A percentile compares a stretch with the other conserved stretches of the same genome.
These are phyloP conservation scores for Coprinopsis strossmayeri DNA, from an alignment of 768 basidiomycete genomes.

Conservation along the genomic window DNA sequence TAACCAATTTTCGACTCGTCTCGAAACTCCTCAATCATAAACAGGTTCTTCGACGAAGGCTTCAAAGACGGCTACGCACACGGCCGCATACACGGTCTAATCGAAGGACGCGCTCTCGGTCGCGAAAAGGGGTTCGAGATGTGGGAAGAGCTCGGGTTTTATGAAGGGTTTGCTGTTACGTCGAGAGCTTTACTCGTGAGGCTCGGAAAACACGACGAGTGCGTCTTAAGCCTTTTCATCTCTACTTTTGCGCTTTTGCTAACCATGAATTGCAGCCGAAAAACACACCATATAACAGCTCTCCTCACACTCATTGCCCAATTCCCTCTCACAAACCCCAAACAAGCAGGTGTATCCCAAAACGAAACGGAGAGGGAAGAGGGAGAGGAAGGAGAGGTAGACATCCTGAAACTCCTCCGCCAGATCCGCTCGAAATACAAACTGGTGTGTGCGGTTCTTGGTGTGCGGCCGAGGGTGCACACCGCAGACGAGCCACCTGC, in stretches of 20 bases:
- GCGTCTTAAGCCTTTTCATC: constrained; percentile 21
- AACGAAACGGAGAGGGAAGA: background rate
- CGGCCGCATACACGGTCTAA: constrained; percentile 82
- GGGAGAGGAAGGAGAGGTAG: constrained; percentile 37
- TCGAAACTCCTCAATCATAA: background rate
- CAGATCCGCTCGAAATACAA: constrained; percentile 87
- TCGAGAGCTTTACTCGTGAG: constrained; percentile 52
- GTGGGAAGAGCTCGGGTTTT: constrained; percentile 96
- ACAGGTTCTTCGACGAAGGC: constrained; percentile 77
- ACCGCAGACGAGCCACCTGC: constrained; percentile 18
- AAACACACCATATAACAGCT: constrained; percentile 45
- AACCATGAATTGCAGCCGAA: constrained; percentile 7
- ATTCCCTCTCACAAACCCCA: constrained; percentile 30
- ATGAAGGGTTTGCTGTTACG: constrained; percentile 74
- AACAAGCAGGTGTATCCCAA: background rate
- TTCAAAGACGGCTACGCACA: constrained; percentile 75
- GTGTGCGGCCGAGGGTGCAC: constrained; percentile 44
- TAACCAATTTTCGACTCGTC: background rate
- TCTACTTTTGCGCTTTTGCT: background rate
- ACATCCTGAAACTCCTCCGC: constrained; percentile 71
- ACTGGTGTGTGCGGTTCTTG: constrained; percentile 76
- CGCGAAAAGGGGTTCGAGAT: constrained; percentile 89
- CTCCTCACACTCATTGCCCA: constrained; percentile 65
- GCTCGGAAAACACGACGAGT: constrained; percentile 44
- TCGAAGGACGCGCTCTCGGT: constrained; percentile 87